Evolutionary conservation across 768 basidiomycete species (phyloP), one percentile per base, ranked within the genome.

Genomic region (Cubamyces sp.): DNA sequence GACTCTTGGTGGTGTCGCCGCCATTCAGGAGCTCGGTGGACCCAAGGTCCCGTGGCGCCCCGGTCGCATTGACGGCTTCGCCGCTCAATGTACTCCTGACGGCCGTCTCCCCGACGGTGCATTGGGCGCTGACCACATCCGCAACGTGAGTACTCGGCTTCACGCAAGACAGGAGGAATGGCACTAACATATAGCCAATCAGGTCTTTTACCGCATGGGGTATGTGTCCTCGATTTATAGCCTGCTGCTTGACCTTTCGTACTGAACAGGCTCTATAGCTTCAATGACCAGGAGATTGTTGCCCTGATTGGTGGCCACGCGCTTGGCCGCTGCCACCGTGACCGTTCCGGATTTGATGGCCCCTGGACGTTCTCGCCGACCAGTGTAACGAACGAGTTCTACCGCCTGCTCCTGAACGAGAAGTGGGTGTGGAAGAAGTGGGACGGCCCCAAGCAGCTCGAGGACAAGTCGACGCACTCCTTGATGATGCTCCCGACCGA

Each of bases 401-500:
- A 78, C 85, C 87, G 87, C 69, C 84, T 98, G 26, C 81, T 99
- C 60, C 86, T 94, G 69, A 83, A 87, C 68, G 94, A 97, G 81
- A 92, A 86, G 85, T 93, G 92, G 91, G 81, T 87, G n/a, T 96
- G 95, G 95, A 90, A 84, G 78, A 96, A 95, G 76, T 98, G 96
- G 94, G 77, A 79, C 64, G 96, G 93, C 54, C 94, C 95, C 21
- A 94, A 94, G 79, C 96, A 97, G 78, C 87, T 90, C 60, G 87
- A 91, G 76, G 96, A 98, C 79, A 95, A 94, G 84, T 87, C 84
- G 77, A 95, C 94, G 43, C 84, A 84, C 69, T 75, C 86, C 25
- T 80, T 98, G 54, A 98, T 98, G 96, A 98, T 98, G 96, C 79
- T 98, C 47, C 94, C 94, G 39, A 90, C 94, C 69, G 95, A 97